Evolutionary conservation across 2,329 filamentous ascomycete genomes (phyloP).

Genomic region (Penicillium sp.): DNA sequence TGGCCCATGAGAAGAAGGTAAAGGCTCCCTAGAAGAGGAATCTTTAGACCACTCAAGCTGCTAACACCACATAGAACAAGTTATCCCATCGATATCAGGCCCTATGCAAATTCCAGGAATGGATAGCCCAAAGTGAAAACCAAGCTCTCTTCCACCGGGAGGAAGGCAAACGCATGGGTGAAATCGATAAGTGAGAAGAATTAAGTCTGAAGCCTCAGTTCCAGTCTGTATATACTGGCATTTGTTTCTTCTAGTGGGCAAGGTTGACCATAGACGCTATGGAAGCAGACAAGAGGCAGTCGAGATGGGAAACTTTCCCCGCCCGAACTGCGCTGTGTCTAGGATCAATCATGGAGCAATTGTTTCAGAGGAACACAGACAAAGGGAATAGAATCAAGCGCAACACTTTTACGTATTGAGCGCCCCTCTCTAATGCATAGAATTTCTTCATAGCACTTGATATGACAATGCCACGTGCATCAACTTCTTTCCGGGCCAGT

Average conservation of each 20-base stretch:
- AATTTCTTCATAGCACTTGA: neutral
- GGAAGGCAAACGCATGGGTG: neutral
- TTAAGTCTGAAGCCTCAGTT: no score
- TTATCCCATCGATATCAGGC: constrained; percentile 21
- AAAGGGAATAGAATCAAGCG: neutral
- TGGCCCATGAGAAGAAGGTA: constrained; percentile 68
- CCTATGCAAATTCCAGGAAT: constrained; percentile 15
- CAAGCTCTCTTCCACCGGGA: neutral
- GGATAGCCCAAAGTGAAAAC: constrained; percentile 10
- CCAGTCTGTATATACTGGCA: neutral
- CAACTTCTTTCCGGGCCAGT: neutral
- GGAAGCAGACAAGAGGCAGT: neutral
- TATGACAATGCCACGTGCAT: neutral
- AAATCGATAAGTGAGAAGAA: neutral
- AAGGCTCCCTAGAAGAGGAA: neutral
- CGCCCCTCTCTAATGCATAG: neutral
- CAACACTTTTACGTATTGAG: neutral
- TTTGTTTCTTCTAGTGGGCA: neutral
- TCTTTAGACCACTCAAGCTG: neutral
- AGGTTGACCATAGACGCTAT: no score
- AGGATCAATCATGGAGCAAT: neutral
- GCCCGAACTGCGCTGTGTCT: neutral
- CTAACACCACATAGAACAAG: constrained; percentile 16
- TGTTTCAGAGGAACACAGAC: neutral
- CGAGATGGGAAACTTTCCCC: constrained; percentile 22